These are phyloP conservation scores for Colletotrichum sp. DNA, from an alignment of 2,329 filamentous ascomycete species.

Conservation along the genomic window DNA sequence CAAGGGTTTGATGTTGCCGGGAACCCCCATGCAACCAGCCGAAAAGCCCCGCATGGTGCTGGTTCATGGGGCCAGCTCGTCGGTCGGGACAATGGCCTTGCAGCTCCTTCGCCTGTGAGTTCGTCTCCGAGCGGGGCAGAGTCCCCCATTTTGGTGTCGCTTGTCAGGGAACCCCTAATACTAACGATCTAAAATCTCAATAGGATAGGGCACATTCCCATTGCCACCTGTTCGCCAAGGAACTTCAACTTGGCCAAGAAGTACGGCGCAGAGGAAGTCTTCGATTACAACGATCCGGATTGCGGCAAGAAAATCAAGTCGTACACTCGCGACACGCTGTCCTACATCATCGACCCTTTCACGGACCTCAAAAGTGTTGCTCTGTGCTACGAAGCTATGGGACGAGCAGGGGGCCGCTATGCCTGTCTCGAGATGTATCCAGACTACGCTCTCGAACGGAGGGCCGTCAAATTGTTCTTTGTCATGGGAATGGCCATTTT, in stretches of 20 bases:
- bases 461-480: not conserved
- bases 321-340: conserved; percentile 41
- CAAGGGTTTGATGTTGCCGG: conserved; percentile 22
- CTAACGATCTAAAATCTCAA: not conserved
- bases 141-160: not conserved
- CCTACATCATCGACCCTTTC: conserved; percentile 43
- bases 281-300: conserved; percentile 46
- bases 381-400: conserved; percentile 42
- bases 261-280: conserved; percentile 47
- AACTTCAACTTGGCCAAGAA: conserved; percentile 44
- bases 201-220: conserved; percentile 7
- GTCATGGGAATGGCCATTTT: not conserved
- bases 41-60: conserved; percentile 21
- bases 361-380: conserved; percentile 31
- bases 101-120: conserved; percentile 31
- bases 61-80: conserved; percentile 26
- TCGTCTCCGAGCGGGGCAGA: not conserved
- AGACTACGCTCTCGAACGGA: not conserved
- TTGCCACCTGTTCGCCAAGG: conserved; percentile 45
- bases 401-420: conserved; percentile 19
- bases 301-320: conserved; percentile 27
- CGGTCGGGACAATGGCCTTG: conserved; percentile 26
- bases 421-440: not conserved
- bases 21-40: conserved; percentile 13
- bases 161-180: not conserved